A percentile compares a stretch with the other conserved stretches of the same genome.
Conservation (phyloP, 2,329 filamentous ascomycete species). For the Samsoniella hepiali region DNA sequence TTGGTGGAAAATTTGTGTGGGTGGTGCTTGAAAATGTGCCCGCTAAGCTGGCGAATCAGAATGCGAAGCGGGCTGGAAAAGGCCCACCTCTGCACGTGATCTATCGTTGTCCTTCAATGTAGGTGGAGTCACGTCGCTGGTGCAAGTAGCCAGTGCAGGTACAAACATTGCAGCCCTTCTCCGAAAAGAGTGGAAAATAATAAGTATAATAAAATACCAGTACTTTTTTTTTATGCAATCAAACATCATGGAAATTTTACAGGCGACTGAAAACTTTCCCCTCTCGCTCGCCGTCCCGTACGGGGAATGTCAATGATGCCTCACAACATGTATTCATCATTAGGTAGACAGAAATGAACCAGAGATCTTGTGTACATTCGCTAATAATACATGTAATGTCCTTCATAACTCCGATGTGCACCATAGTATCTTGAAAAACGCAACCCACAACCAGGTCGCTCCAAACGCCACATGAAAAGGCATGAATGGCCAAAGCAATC, state of each 20-base stretch:
- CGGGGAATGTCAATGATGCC: no score
- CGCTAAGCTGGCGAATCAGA: slow-evolving; percentile 39
- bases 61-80: slow-evolving; percentile 9
- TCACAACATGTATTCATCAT: no score
- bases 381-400: not conserved
- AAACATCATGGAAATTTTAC: no score
- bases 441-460: not conserved
- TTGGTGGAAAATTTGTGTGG: slow-evolving; percentile 43
- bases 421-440: not conserved
- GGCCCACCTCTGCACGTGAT: slow-evolving; percentile 21
- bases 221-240: no score
- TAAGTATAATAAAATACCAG: no score
- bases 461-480: not conserved
- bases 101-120: not conserved
- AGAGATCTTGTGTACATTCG: not conserved
- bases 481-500: not conserved
- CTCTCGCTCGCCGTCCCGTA: no score
- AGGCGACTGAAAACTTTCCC: no score
- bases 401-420: not conserved
- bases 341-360: not conserved
- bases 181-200: no score
- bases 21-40: slow-evolving; percentile 35
- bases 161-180: no score
- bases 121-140: not conserved
- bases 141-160: no score